phyloP scores from a whole-genome alignment of 2,329 filamentous ascomycete genomes.

The Fusarium sp. region DNA sequence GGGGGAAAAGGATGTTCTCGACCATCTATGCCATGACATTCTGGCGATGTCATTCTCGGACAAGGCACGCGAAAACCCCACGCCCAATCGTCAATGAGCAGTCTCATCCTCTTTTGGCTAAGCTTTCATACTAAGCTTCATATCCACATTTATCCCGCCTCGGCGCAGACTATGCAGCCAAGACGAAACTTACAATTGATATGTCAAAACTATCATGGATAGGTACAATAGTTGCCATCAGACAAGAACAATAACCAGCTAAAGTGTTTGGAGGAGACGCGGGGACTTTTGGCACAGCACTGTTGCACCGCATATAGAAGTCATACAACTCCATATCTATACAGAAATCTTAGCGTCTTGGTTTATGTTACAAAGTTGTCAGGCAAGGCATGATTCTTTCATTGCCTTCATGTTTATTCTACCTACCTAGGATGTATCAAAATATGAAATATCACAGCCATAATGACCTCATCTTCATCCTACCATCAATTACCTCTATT shows the following conservation, averaged over 20 bases:
- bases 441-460: neutral
- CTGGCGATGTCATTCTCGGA: neutral
- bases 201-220: neutral
- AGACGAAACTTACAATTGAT: neutral
- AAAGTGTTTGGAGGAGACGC: neutral
- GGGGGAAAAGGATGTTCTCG: constrained; percentile 8
- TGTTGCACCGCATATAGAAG: neutral
- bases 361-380: neutral
- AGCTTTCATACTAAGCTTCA: constrained; percentile 39
- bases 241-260: neutral
- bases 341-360: neutral
- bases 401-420: neutral
- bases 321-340: neutral
- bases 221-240: too few species aligned
- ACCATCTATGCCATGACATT: constrained; percentile 8
- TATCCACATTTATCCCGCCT: constrained; percentile 36
- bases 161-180: neutral
- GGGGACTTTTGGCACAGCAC: neutral
- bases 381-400: neutral
- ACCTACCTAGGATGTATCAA: neutral
- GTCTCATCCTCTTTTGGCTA: constrained; percentile 29
- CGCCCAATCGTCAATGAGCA: constrained; percentile 37
- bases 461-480: neutral
- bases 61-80: constrained; percentile 1
- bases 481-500: neutral